Evolutionary conservation across 208 protist species (phyloP).

Genomic region (Leishmania major): DNA sequence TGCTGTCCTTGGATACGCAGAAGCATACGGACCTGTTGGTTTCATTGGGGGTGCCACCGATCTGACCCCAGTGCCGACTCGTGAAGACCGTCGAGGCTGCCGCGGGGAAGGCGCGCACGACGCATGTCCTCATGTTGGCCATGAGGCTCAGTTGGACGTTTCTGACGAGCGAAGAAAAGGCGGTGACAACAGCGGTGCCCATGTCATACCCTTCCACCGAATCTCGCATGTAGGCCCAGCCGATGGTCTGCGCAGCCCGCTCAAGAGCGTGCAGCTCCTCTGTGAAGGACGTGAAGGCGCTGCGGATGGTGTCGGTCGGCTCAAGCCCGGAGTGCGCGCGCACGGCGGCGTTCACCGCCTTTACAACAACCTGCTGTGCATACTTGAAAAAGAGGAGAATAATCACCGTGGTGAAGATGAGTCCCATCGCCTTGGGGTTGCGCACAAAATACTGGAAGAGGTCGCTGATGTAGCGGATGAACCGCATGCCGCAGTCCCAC

Average conservation of each 20-base stretch:
- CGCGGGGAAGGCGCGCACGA: constrained; percentile 37
- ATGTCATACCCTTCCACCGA: constrained; percentile 37
- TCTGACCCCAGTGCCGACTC: constrained; percentile 40
- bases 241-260: constrained; percentile 36
- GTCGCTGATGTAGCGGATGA: constrained; percentile 55
- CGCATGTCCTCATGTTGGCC: constrained; percentile 40
- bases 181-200: constrained; percentile 15
- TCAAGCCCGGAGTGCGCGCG: constrained; percentile 51
- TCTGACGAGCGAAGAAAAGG: constrained; percentile 36
- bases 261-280: constrained; percentile 40
- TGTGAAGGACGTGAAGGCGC: constrained; percentile 50
- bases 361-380: constrained; percentile 52
- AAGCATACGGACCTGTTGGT: constrained; percentile 24
- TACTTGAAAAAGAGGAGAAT: constrained; percentile 69
- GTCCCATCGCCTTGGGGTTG: constrained; percentile 54
- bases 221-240: constrained; percentile 36
- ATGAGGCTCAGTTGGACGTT: constrained; percentile 37
- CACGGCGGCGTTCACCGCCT: constrained; percentile 45
- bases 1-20: constrained; percentile 19
- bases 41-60: constrained; percentile 32
- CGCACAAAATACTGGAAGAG: constrained; percentile 56
- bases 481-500: constrained; percentile 46
- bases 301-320: constrained; percentile 44
- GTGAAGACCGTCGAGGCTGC: not conserved
- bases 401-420: constrained; percentile 49